These are phyloP conservation scores for Cardamine chenopodiifolia DNA, from an alignment of 345 rosid genomes.

Conservation along the genomic window DNA sequence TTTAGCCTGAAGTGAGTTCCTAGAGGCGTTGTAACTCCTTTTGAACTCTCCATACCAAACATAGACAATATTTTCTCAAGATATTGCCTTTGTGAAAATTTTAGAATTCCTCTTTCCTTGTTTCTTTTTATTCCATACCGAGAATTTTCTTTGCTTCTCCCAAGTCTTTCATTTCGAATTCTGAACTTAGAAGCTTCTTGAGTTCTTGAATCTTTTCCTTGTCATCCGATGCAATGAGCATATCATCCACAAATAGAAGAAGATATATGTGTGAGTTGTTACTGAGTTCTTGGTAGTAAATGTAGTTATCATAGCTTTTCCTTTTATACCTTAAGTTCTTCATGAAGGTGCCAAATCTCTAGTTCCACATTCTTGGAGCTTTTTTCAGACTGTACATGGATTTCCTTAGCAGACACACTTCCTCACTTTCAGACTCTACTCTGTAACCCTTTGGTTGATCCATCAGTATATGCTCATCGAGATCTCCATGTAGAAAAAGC, in stretches of 20 bases:
- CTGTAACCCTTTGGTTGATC: neutral
- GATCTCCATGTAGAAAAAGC: neutral
- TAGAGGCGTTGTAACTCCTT: neutral
- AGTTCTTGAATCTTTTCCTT: neutral
- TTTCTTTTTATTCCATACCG: neutral
- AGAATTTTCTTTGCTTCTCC: neutral
- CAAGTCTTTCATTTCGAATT: neutral
- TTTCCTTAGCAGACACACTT: neutral
- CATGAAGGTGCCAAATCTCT: neutral
- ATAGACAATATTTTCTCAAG: neutral
- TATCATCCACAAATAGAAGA: neutral
- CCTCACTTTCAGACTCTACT: neutral
- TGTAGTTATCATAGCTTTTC: neutral
- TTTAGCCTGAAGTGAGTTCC: neutral
- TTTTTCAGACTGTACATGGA: neutral
- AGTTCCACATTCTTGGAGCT: neutral
- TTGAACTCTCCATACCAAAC: neutral
- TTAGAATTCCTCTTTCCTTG: neutral
- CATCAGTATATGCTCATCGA: neutral
- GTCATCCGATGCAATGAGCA: neutral
- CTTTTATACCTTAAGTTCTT: neutral
- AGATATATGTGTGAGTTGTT: neutral
- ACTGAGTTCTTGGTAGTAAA: neutral
- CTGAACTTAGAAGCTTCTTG: neutral
- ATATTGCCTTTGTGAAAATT: neutral